Conservation (phyloP, 1,284 basidiomycete species). For the Microbotryum saponariae region DNA sequence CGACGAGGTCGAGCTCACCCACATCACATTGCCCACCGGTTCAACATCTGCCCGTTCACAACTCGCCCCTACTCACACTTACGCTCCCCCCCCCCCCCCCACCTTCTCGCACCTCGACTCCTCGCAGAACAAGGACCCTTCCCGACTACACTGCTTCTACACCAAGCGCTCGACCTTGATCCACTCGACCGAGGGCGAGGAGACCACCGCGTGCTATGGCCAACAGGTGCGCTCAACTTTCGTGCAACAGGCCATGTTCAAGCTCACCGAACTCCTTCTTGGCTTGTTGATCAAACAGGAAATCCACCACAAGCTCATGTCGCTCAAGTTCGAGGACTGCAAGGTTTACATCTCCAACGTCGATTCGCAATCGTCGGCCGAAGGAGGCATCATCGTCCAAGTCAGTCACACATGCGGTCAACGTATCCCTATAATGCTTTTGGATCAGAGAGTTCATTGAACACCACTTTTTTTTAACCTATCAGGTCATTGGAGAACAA, state of each 20-base stretch:
- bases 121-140: slow-evolving; percentile 94
- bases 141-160: slow-evolving; percentile 97
- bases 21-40: too few relatives aligned
- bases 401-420: slow-evolving; percentile 41
- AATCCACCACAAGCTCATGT: slow-evolving; percentile 92
- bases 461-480: not conserved
- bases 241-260: too few relatives aligned
- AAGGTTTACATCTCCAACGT: slow-evolving; percentile 55
- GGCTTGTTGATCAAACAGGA: slow-evolving; percentile 53
- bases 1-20: not conserved
- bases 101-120: slow-evolving; percentile 50
- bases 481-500: slow-evolving; percentile 81
- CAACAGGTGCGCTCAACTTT: slow-evolving; percentile 59
- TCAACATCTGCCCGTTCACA: not conserved
- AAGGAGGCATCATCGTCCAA: slow-evolving; percentile 95
- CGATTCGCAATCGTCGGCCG: slow-evolving; percentile 63
- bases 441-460: too few relatives aligned
- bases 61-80: not conserved
- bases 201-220: slow-evolving; percentile 74
- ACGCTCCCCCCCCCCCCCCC: too few relatives aligned
- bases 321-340: slow-evolving; percentile 89
- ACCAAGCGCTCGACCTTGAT: slow-evolving; percentile 95
- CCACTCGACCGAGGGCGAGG: slow-evolving; percentile 92
- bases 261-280: not conserved
- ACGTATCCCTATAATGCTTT: not conserved